Evolutionary conservation across 179 eudicot genomes (phyloP).

Genomic region (Pouteria campechiana): DNA sequence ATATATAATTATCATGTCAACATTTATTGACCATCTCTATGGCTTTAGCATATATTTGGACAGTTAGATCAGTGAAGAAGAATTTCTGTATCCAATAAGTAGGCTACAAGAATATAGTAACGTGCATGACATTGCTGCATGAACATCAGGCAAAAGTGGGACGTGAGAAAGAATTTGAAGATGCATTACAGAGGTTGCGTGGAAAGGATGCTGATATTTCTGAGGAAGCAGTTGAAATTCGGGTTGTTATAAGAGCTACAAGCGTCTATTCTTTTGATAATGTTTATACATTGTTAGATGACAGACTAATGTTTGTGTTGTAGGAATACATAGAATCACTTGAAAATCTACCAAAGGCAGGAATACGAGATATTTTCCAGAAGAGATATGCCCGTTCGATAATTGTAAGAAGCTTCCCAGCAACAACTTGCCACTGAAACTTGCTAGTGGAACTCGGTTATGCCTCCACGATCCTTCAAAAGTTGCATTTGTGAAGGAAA

Average conservation of each 20-base stretch:
- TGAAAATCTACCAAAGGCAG: slow-evolving; percentile 67
- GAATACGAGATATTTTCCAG: slow-evolving; percentile 59
- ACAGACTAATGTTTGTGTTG: background rate
- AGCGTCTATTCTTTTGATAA: too few relatives aligned
- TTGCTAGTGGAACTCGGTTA: too few relatives aligned
- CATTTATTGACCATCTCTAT: too few relatives aligned
- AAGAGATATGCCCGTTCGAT: slow-evolving; percentile 57
- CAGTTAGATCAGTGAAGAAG: too few relatives aligned
- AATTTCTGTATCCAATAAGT: too few relatives aligned
- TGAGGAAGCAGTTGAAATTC: slow-evolving; percentile 77
- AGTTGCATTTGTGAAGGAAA: too few relatives aligned
- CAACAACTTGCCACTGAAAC: background rate
- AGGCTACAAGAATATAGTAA: too few relatives aligned
- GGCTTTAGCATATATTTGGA: too few relatives aligned
- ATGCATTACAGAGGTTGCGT: slow-evolving; percentile 52
- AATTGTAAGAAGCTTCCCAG: slow-evolving; percentile 29
- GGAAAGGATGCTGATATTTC: slow-evolving; percentile 63
- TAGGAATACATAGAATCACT: slow-evolving; percentile 67
- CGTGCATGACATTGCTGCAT: too few relatives aligned
- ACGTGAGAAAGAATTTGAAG: slow-evolving; percentile 46
- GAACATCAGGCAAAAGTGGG: slow-evolving; percentile 82
- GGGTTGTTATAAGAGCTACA: too few relatives aligned
- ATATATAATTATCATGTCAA: too few relatives aligned
- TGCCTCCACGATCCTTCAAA: too few relatives aligned
- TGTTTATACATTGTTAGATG: background rate